Conservation (phyloP, 108 stramenopile species). For the Conticribra guillardii region DNA sequence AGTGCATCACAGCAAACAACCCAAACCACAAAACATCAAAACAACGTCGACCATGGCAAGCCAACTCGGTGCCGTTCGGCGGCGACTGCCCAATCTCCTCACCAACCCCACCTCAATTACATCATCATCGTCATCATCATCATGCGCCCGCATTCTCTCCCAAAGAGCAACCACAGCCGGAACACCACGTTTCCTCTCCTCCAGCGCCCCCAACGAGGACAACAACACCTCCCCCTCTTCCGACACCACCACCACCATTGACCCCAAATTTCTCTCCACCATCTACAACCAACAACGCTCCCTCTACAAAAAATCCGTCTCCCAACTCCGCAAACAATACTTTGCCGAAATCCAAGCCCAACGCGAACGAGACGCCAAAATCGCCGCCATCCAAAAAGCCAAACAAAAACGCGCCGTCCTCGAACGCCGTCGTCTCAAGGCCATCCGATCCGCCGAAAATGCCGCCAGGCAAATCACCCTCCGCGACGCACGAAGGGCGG, state of each 20-base stretch:
- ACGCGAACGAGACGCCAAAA: constrained; percentile 21
- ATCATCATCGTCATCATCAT: background rate
- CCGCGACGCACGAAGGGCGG: constrained; percentile 44
- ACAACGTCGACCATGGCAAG: background rate
- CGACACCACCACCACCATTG: background rate
- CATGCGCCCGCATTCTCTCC: background rate
- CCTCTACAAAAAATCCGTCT: constrained; percentile 68
- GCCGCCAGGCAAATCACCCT: constrained; percentile 57
- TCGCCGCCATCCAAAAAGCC: constrained; percentile 57
- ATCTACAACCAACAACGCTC: constrained; percentile 67
- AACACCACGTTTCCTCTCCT: background rate
- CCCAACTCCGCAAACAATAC: constrained; percentile 72
- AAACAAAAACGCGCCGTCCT: constrained; percentile 56
- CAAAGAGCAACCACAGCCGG: background rate
- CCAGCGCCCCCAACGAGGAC: constrained; percentile 14
- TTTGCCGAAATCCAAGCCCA: constrained; percentile 63
- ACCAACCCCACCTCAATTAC: background rate
- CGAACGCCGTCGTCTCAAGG: constrained; percentile 80
- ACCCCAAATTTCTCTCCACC: constrained; percentile 25
- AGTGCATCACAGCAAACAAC: too few species aligned
- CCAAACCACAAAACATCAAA: too few species aligned
- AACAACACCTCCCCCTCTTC: background rate
- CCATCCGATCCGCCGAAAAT: constrained; percentile 62
- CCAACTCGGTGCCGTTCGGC: constrained; percentile 16
- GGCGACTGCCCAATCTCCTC: constrained; percentile 17